Evolutionary conservation across 2,329 filamentous ascomycete genomes (phyloP).

Genomic region (Scedosporium aurantiacum): DNA sequence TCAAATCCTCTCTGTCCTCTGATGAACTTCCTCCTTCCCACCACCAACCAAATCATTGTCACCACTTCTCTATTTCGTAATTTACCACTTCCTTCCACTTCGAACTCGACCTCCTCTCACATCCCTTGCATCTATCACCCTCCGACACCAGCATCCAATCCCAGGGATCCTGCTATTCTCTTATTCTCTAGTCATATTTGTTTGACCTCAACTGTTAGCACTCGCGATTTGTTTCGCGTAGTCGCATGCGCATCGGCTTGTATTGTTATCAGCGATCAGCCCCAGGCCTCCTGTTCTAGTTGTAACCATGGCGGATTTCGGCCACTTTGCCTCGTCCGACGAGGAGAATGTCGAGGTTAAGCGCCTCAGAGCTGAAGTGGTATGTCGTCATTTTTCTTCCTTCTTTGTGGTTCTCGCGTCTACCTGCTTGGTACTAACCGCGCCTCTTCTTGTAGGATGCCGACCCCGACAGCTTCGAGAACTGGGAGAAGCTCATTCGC

Average conservation of each 20-base stretch:
- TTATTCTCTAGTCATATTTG: not conserved
- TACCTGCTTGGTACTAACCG: not conserved
- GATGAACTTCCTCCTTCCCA: not conserved
- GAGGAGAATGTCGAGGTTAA: slow-evolving; percentile 76
- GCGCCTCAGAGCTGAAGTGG: slow-evolving; percentile 67
- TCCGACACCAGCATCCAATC: not conserved
- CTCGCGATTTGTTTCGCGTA: not conserved
- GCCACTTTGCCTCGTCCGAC: slow-evolving; percentile 36
- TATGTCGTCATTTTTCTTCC: slow-evolving; percentile 38
- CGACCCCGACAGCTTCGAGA: slow-evolving; percentile 84
- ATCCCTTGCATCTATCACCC: not conserved
- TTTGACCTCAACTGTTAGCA: not conserved
- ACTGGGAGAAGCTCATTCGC: slow-evolving; percentile 86
- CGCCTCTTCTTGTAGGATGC: slow-evolving; percentile 30
- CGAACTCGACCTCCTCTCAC: not conserved
- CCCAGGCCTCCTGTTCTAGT: not conserved
- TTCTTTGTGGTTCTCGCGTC: too few relatives aligned
- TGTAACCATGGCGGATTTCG: slow-evolving; percentile 56
- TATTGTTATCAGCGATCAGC: not conserved
- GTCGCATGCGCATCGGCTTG: not conserved
- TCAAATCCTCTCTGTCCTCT: not conserved
- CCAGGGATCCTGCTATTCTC: not conserved
- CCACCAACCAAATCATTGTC: not conserved
- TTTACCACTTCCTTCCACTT: not conserved
- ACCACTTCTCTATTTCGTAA: not conserved